Percentiles rank a stretch among this genome's conserved stretches.
These are phyloP conservation scores for Starmerella vitae DNA, from an alignment of 805 yeast species.

Conservation along the genomic window DNA sequence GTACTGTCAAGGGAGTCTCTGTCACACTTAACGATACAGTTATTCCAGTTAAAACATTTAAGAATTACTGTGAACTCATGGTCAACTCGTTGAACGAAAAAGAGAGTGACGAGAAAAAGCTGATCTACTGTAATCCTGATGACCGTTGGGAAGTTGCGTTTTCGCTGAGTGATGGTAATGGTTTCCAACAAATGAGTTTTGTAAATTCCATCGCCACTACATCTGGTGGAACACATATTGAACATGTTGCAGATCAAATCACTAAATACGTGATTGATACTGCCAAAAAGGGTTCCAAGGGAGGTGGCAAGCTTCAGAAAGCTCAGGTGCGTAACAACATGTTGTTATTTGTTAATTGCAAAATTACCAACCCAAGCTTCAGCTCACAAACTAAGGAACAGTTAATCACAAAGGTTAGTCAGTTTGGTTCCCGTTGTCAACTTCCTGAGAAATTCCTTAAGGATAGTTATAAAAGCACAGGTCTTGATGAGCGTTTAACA, in stretches of 20 bases:
- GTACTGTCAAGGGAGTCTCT: constrained; percentile 72
- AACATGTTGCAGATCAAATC: constrained; percentile 70
- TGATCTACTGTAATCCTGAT: constrained; percentile 66
- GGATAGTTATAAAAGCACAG: constrained; percentile 54
- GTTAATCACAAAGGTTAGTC: constrained; percentile 72
- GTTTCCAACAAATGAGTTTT: constrained; percentile 85
- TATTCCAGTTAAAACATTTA: constrained; percentile 60
- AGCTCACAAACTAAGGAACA: constrained; percentile 97
- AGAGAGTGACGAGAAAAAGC: constrained; percentile 26
- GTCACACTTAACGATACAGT: constrained; percentile 66
- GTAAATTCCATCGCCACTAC: constrained; percentile 97
- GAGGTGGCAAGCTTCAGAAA: constrained; percentile 57
- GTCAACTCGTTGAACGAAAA: constrained; percentile 52
- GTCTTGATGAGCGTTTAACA: constrained; percentile 50
- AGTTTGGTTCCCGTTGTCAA: constrained; percentile 78
- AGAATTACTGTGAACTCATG: constrained; percentile 77
- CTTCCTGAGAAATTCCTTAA: constrained; percentile 65
- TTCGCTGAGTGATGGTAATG: constrained; percentile 72
- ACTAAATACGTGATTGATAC: constrained; percentile 66
- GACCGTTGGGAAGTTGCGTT: constrained; percentile 96
- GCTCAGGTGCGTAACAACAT: constrained; percentile 80
- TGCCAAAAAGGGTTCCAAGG: constrained; percentile 39
- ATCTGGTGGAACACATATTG: constrained; percentile 92
- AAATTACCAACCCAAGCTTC: constrained; percentile 92
- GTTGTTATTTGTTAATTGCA: constrained; percentile 81